Base-by-base conservation (phyloP, 805 yeast species). In the Saturnispora ahearnii region DNA sequence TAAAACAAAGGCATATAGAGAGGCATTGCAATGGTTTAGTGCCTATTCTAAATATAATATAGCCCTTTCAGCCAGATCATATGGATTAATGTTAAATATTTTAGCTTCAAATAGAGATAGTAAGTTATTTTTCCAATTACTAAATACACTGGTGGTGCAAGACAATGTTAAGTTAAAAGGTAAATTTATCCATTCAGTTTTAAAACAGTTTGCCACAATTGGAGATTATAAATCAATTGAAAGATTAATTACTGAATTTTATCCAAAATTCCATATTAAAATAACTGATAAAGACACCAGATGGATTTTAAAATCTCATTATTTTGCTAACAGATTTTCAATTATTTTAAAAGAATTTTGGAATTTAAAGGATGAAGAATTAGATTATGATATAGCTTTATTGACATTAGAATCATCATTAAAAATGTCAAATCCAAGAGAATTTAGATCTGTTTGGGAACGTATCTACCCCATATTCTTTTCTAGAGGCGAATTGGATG, bases 61-160 rank as follows among this genome's bases (percentile, higher is more conserved):
- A 7, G 38, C 50, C 4, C 65, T 73, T 2, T 52, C 58, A 5
- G 21, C 59, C 0, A 51, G 49, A n/a, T 59, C 71, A 0, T 73
- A 69, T 51, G 57, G 55, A 3, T 57, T 72, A 10, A 57, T 73
- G 57, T 50, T 73, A 34, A 46, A 54, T 21, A 66, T 69, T 2
- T 62, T 68, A 41, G 58, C 72, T 4, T 71, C 70, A n/a, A 53
- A 66, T 2, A 55, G 61, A 30, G 73, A 77, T 46, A 46, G 68
- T 8, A 57, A 59, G 4, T 62, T 67, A 62, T 74, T 48, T 54
- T 66, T 51, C 52, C 54, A 61, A 45, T 62, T 67, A 32, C 59
- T 66, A 10, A 61, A 62, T 30, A 68, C 65, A 48, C 50, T 68
- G 6, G 29, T 45, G 8, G 24, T 29, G 3, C 45, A 53, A 24